Conservation (phyloP, 306 rosid species). For the Begonia peltatifolia region DNA sequence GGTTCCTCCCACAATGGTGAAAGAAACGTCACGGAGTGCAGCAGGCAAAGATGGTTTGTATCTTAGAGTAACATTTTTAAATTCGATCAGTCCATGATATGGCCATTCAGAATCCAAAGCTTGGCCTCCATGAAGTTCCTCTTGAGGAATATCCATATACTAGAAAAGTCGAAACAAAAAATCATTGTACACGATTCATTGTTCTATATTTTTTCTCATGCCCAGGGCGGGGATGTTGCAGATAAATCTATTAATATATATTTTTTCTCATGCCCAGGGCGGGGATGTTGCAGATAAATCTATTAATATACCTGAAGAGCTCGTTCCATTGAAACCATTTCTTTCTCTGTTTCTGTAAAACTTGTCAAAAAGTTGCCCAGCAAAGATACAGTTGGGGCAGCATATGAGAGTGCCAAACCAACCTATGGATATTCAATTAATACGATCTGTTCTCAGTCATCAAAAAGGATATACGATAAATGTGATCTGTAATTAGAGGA, state of each 20-base stretch:
- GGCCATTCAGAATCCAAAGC: constrained; percentile 58
- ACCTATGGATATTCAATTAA: constrained; percentile 34
- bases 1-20: constrained; percentile 58
- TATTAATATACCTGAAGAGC: constrained; percentile 67
- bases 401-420: constrained; percentile 86
- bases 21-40: constrained; percentile 63
- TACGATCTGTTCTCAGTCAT: not conserved
- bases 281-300: no score
- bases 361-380: constrained; percentile 79
- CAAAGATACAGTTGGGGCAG: constrained; percentile 78
- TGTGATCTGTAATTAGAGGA: not conserved
- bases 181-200: constrained; percentile 5
- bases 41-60: constrained; percentile 75
- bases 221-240: no score
- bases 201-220: not conserved
- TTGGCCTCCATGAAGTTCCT: constrained; percentile 48
- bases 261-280: not conserved
- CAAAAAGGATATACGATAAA: not conserved
- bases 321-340: constrained; percentile 95
- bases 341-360: constrained; percentile 95
- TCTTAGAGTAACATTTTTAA: constrained; percentile 74
- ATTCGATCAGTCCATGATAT: constrained; percentile 58
- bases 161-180: constrained; percentile 20
- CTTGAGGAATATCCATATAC: constrained; percentile 90
- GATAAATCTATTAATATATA: constrained; percentile 19